A percentile compares a stretch with the other conserved stretches of the same genome.
Conservation (phyloP, 192 early-diverging fungal genomes). For the Podila verticillata region DNA sequence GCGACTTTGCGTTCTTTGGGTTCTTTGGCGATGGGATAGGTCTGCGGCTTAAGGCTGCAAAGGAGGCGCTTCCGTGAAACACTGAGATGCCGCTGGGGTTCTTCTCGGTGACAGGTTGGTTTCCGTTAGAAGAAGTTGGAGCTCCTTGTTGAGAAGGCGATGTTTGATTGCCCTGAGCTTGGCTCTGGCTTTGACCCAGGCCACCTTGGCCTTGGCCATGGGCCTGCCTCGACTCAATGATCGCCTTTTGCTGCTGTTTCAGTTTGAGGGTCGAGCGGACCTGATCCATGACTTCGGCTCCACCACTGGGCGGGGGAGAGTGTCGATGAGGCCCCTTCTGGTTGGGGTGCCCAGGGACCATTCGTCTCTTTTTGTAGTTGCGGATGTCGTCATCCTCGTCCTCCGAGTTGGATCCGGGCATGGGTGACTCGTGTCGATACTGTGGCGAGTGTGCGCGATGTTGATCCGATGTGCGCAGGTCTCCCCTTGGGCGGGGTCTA, state of each 20-base stretch:
- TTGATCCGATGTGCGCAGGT: constrained; percentile 8
- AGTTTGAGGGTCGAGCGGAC: constrained; percentile 60
- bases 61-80: constrained; percentile 44
- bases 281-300: constrained; percentile 63
- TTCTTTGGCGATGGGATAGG: constrained; percentile 53
- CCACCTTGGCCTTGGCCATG: not conserved
- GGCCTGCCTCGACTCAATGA: constrained; percentile 64
- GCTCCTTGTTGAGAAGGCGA: too few relatives aligned
- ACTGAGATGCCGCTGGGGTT: constrained; percentile 37
- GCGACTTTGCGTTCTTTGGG: constrained; percentile 58
- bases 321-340: constrained; percentile 19
- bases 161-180: not conserved
- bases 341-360: constrained; percentile 18
- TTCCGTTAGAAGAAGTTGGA: not conserved
- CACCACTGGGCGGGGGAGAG: constrained; percentile 19
- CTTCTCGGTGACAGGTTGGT: constrained; percentile 42
- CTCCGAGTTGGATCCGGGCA: constrained; percentile 47
- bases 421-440: constrained; percentile 42
- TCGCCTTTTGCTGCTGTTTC: constrained; percentile 74
- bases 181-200: not conserved
- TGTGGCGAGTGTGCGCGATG: constrained; percentile 28
- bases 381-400: constrained; percentile 53
- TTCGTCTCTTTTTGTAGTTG: constrained; percentile 33
- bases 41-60: constrained; percentile 28
- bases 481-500: constrained; percentile 21